A percentile compares a stretch with the other conserved stretches of the same genome.
These are phyloP conservation scores for Herpetospermum pedunculosum DNA, from an alignment of 306 rosid genomes.

Conservation along the genomic window DNA sequence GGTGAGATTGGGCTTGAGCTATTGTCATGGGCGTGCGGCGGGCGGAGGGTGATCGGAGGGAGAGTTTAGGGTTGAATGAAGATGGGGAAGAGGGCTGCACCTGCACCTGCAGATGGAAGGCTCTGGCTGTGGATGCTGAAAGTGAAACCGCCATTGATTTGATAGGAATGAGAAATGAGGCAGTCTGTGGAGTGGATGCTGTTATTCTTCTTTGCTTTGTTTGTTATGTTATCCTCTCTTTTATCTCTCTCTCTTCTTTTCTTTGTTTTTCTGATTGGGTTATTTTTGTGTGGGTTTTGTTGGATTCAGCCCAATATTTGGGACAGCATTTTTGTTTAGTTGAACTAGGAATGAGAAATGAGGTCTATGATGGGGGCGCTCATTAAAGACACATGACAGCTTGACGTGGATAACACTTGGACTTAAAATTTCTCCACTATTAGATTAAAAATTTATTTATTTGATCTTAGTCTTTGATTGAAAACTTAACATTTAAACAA, in stretches of 20 bases:
- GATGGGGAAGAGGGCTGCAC: slow-evolving; percentile 23
- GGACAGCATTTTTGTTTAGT: no score
- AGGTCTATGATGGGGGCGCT: no score
- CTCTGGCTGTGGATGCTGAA: slow-evolving; percentile 41
- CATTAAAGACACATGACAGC: no score
- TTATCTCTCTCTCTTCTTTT: background rate
- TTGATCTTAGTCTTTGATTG: no score
- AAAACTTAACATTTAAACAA: no score
- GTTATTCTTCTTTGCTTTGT: background rate
- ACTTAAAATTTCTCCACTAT: no score
- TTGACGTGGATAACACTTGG: no score
- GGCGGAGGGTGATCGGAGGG: slow-evolving; percentile 17
- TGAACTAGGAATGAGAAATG: no score
- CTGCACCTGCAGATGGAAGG: slow-evolving; percentile 35
- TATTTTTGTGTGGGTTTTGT: background rate
- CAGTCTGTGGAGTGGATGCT: background rate
- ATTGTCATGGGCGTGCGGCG: slow-evolving; percentile 12
- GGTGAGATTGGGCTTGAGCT: slow-evolving; percentile 32
- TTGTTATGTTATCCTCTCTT: background rate
- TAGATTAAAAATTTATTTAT: no score
- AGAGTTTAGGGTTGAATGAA: slow-evolving; percentile 12
- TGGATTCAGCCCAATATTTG: background rate
- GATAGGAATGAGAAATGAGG: no score
- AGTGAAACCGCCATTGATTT: slow-evolving; percentile 45
- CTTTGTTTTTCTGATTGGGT: background rate